A percentile compares a stretch with the other conserved stretches of the same genome.
Conservation (phyloP, 345 rosid genomes). For the Ceriops decandra region DNA sequence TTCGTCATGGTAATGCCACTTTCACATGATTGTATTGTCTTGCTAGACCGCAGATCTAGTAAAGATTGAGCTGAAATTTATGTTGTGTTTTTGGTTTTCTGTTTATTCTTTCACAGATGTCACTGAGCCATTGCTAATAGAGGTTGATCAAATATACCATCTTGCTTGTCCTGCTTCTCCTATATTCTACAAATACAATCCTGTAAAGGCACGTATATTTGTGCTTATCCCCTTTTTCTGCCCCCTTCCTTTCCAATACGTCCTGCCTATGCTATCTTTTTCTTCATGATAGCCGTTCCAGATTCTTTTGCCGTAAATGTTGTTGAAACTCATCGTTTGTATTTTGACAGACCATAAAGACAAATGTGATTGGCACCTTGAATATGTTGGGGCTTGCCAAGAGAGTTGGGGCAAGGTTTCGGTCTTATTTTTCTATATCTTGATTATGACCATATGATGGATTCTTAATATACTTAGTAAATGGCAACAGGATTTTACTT, state of each 20-base stretch:
- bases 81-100: not conserved
- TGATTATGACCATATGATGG: not conserved
- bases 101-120: constrained; percentile 50
- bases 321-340: not conserved
- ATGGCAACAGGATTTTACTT: constrained; percentile 69
- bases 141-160: constrained; percentile 90
- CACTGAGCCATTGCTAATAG: constrained; percentile 81
- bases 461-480: not conserved
- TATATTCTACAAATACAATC: constrained; percentile 94
- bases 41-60: not conserved
- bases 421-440: constrained; percentile 1
- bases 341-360: constrained; percentile 74
- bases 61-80: not conserved
- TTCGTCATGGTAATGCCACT: constrained; percentile 69
- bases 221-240: not conserved
- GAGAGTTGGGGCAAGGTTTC: constrained; percentile 93
- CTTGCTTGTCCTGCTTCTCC: constrained; percentile 99
- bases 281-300: not conserved
- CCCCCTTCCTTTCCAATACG: not conserved
- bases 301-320: not conserved
- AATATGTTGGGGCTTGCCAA: constrained; percentile 98
- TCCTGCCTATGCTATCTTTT: too few species aligned
- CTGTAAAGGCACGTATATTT: constrained; percentile 69
- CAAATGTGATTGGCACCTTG: constrained; percentile 90
- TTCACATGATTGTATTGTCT: not conserved